Evolutionary conservation across 768 basidiomycete species (phyloP), one percentile per base, ranked within the genome.

Genomic region (Mycena galericulata): DNA sequence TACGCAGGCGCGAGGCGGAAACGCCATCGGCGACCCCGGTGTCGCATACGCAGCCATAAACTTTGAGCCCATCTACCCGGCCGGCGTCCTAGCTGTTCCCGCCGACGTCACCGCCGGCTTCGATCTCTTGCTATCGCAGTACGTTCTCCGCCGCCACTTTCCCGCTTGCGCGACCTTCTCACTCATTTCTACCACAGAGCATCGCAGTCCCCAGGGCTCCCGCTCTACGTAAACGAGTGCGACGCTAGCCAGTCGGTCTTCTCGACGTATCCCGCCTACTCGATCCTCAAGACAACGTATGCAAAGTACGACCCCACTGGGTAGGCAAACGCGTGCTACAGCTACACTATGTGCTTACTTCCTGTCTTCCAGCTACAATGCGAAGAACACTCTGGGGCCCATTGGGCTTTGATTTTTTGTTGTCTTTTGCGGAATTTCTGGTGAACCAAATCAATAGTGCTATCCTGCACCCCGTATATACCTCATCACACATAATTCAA

Each of bases 221-320:
- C 67, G 30, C 46, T 62, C 32, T 62, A 81, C 54, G 74, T 83
- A 17, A 82, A 80, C 55, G 83, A 85, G 68, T 80, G 79, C 51
- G 82, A 83, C 63, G 77, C 75, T 9, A 69, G 67, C 1, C 84
- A 85, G 62, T 75, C 79, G 30, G 80, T 80, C 1, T 83, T 81
- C 66, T 72, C 73, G 7, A 82, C 82, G 4, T 85, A 85, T 69
- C 80, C 80, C 1, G 68, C 72, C 18, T 84, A 76, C 54, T 69
- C 79, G 9, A 76, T 79, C 49, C 67, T 85, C 69, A 78, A 77
- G 58, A 55, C 67, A 17, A 81, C 81, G 0, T 83, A 84, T 65
- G 72, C 71, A 12, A 85, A 84, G 69, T 85, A 85, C 62, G 84
- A 85, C 72, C 83, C 83, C n/a, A 79, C 77, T 11, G 73, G 83